Evolutionary conservation across 2,329 filamentous ascomycete species (phyloP).

Genomic region (Arthrinium puccinioides): DNA sequence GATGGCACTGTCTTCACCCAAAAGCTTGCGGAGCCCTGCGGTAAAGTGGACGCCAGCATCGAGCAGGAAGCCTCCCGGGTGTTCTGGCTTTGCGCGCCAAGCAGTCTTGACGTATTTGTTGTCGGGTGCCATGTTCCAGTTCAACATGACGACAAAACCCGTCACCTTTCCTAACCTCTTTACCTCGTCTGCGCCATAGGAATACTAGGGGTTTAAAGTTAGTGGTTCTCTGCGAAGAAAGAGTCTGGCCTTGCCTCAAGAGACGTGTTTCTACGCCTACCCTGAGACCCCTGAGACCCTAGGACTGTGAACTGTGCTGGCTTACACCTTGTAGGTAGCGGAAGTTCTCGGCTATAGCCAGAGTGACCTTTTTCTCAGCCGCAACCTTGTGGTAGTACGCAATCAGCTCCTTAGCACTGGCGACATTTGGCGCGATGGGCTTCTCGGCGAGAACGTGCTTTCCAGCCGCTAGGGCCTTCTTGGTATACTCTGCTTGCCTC

Average conservation of each 20-base stretch:
- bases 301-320: too few relatives aligned
- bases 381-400: slow-evolving; percentile 23
- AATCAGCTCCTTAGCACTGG: slow-evolving; percentile 32
- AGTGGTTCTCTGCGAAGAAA: too few relatives aligned
- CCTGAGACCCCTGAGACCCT: too few relatives aligned
- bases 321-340: slow-evolving; percentile 53
- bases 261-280: too few relatives aligned
- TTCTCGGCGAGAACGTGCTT: slow-evolving; percentile 68
- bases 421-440: slow-evolving; percentile 55
- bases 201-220: too few relatives aligned
- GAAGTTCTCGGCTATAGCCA: slow-evolving; percentile 67
- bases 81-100: slow-evolving; percentile 61
- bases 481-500: slow-evolving; percentile 50
- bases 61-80: slow-evolving; percentile 71
- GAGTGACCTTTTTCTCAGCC: slow-evolving; percentile 29
- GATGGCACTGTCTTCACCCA: slow-evolving; percentile 39
- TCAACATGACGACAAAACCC: slow-evolving; percentile 38
- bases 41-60: slow-evolving; percentile 70
- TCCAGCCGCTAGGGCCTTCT: slow-evolving; percentile 51
- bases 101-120: slow-evolving; percentile 43
- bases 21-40: slow-evolving; percentile 53
- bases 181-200: slow-evolving; percentile 41
- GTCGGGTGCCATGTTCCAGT: slow-evolving; percentile 24
- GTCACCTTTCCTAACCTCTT: slow-evolving; percentile 45
- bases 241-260: too few relatives aligned